Percentiles rank a stretch among this genome's conserved stretches.
phyloP scores from a whole-genome alignment of 768 basidiomycete genomes.

The Multifurca ochricompacta region DNA sequence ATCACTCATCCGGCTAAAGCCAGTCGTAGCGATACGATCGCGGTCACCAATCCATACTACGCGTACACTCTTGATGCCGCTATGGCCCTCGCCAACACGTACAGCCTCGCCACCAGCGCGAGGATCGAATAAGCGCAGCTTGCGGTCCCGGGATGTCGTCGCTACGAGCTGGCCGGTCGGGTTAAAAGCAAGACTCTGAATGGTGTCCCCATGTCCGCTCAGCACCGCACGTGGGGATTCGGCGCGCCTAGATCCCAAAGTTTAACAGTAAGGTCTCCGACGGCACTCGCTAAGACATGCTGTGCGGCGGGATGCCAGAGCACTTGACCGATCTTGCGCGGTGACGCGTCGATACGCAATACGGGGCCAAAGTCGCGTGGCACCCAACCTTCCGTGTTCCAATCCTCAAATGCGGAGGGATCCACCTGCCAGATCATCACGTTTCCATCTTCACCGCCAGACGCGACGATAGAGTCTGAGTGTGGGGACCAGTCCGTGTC shows the following conservation, averaged over 20 bases:
- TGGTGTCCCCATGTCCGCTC: constrained; percentile 74
- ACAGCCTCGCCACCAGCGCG: constrained; percentile 77
- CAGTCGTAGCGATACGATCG: constrained; percentile 88
- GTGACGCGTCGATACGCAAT: constrained; percentile 66
- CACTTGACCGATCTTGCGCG: constrained; percentile 90
- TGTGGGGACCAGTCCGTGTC: constrained; percentile 98
- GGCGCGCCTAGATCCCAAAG: constrained; percentile 81
- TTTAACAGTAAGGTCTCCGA: constrained; percentile 81
- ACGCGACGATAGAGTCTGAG: constrained; percentile 84
- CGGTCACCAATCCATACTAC: constrained; percentile 87
- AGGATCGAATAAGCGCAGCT: constrained; percentile 88
- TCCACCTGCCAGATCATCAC: constrained; percentile 85
- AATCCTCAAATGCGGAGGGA: constrained; percentile 63
- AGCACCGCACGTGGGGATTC: constrained; percentile 57
- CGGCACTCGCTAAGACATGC: constrained; percentile 75
- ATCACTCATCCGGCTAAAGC: constrained; percentile 96
- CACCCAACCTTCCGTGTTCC: constrained; percentile 78
- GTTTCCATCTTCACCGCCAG: constrained; percentile 91
- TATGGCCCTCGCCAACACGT: constrained; percentile 76
- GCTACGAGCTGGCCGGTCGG: constrained; percentile 70
- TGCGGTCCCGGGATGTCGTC: constrained; percentile 90
- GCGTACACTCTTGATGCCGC: constrained; percentile 87
- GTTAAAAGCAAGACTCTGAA: constrained; percentile 82
- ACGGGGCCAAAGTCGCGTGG: constrained; percentile 82
- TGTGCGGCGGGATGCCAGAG: constrained; percentile 88